phyloP scores from a whole-genome alignment of 2,329 filamentous ascomycete species.

The Clarireedia monteithiana region DNA sequence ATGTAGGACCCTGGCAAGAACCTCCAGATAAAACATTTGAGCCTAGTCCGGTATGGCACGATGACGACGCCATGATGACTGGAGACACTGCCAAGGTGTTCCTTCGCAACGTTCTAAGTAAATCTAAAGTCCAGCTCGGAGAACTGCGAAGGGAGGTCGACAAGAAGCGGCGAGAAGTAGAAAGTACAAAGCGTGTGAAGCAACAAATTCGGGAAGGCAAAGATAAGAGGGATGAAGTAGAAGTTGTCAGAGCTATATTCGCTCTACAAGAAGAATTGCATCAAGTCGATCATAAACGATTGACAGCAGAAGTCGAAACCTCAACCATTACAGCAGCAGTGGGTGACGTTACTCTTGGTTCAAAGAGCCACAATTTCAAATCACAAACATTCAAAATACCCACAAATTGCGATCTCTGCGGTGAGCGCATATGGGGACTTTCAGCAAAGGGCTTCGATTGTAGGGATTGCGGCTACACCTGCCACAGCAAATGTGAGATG shows the following conservation, averaged over 20 bases:
- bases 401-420: conserved; percentile 94
- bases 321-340: conserved; percentile 86
- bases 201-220: conserved; percentile 72
- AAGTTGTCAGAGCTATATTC: conserved; percentile 78
- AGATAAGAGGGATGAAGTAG: conserved; percentile 83
- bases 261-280: conserved; percentile 78
- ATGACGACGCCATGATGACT: conserved; percentile 77
- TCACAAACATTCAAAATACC: conserved; percentile 99
- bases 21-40: conserved; percentile 82
- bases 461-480: conserved; percentile 93
- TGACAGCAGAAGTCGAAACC: conserved; percentile 89
- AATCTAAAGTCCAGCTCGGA: conserved; percentile 77
- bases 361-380: conserved; percentile 95
- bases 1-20: conserved; percentile 74
- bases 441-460: conserved; percentile 97
- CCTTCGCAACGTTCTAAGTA: conserved; percentile 82
- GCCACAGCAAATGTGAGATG: conserved; percentile 98
- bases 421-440: conserved; percentile 93
- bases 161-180: conserved; percentile 78
- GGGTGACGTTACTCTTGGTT: conserved; percentile 85
- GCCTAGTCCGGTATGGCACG: conserved; percentile 93
- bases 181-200: conserved; percentile 64
- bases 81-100: conserved; percentile 87
- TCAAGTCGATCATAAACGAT: conserved; percentile 70
- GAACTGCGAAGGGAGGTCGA: conserved; percentile 79